Percentiles rank a stretch among this genome's conserved stretches.
phyloP scores from a whole-genome alignment of 306 rosid species.

The Macrotyloma uniflorum region DNA sequence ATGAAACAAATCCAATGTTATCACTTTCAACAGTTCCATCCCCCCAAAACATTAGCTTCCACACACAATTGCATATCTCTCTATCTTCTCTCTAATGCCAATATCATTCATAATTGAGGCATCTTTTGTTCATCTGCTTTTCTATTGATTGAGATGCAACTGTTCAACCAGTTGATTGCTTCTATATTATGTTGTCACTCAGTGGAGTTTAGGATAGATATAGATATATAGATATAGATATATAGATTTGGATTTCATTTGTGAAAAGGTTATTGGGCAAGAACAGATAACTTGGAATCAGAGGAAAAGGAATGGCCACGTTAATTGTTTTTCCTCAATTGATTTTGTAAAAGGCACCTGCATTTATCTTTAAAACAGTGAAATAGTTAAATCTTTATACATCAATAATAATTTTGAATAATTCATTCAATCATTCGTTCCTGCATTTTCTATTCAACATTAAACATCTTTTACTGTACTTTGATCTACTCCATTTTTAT shows the following conservation, averaged over 20 bases:
- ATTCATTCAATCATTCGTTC: background rate
- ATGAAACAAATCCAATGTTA: background rate
- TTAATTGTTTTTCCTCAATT: background rate
- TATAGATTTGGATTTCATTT: background rate
- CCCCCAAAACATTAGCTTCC: background rate
- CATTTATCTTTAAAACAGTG: background rate
- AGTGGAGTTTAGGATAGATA: background rate
- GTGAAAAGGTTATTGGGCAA: background rate
- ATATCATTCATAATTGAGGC: background rate
- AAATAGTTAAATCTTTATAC: background rate
- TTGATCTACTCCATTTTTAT: no score
- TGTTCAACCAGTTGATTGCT: background rate
- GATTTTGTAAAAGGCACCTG: background rate
- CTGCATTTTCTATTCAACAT: background rate
- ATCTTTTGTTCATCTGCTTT: slow-evolving; percentile 1
- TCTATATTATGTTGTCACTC: background rate
- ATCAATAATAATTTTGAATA: background rate
- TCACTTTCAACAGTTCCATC: slow-evolving; percentile 4
- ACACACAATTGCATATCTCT: background rate
- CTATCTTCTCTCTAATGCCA: background rate
- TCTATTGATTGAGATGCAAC: background rate
- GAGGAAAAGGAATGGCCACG: background rate
- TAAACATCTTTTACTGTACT: background rate
- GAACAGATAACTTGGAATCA: background rate
- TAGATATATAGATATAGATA: background rate